Evolutionary conservation across 768 basidiomycete species (phyloP).

Genomic region (Tricholoma hemisulphureum): DNA sequence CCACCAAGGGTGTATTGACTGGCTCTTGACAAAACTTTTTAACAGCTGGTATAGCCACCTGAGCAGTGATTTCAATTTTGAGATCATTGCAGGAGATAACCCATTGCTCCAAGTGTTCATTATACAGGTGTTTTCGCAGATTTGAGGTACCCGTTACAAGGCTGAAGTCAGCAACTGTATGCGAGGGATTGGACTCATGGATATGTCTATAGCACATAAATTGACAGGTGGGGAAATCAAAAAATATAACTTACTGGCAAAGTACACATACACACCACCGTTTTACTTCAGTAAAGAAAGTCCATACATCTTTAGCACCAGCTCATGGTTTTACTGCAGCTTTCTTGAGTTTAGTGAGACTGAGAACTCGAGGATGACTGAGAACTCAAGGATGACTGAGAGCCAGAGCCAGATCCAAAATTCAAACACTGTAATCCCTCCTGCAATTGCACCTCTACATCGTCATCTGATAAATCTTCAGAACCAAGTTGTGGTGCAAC

Average conservation of each 20-base stretch:
- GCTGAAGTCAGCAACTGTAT: slow-evolving; percentile 2
- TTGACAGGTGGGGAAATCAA: neutral
- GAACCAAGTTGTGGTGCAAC: too few relatives aligned
- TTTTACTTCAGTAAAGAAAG: too few relatives aligned
- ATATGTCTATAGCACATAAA: neutral
- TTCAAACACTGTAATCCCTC: too few relatives aligned
- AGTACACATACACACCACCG: slow-evolving; percentile 1
- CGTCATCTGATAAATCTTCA: too few relatives aligned
- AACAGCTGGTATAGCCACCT: neutral
- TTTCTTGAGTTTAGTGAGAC: too few relatives aligned
- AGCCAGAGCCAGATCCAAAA: too few relatives aligned
- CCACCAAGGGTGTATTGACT: neutral
- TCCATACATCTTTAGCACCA: too few relatives aligned
- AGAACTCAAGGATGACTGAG: too few relatives aligned
- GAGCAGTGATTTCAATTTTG: too few relatives aligned
- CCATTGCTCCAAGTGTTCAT: slow-evolving; percentile 14
- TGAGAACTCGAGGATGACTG: too few relatives aligned
- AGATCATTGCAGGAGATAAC: slow-evolving; percentile 14
- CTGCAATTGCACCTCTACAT: too few relatives aligned
- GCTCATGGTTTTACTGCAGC: too few relatives aligned
- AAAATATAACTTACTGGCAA: slow-evolving; percentile 8
- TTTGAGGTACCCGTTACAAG: slow-evolving; percentile 7
- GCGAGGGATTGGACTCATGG: neutral
- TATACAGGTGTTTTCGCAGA: slow-evolving; percentile 6
- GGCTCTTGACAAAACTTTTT: neutral